phyloP scores from a whole-genome alignment of 2,329 filamentous ascomycete species.

The Colletotrichum sp. region DNA sequence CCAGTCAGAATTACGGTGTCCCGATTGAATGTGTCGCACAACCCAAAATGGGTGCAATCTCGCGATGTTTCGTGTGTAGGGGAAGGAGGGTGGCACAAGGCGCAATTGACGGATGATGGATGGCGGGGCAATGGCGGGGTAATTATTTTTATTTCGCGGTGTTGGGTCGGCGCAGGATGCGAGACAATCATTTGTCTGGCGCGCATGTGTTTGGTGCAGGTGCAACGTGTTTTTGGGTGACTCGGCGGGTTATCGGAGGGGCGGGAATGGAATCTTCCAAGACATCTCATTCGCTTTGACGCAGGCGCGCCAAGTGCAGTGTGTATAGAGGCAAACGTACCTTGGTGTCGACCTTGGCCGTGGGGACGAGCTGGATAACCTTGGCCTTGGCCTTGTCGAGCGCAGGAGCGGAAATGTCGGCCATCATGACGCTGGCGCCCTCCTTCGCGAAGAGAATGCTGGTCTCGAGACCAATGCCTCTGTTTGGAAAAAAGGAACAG shows the following conservation, averaged over 20 bases:
- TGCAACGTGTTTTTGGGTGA: constrained; percentile 26
- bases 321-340: constrained; percentile 36
- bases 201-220: not conserved
- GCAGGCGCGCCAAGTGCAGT: not conserved
- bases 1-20: not conserved
- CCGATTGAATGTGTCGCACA: not conserved
- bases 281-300: constrained; percentile 4
- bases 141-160: not conserved
- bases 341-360: constrained; percentile 64
- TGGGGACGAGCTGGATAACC: constrained; percentile 73
- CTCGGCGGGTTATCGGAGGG: constrained; percentile 5
- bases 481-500: constrained; percentile 37
- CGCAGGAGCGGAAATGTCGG: constrained; percentile 81
- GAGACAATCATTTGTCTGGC: not conserved
- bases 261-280: not conserved
- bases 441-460: constrained; percentile 88
- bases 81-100: not conserved
- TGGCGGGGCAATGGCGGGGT: constrained; percentile 17
- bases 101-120: not conserved
- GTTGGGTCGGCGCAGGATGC: not conserved
- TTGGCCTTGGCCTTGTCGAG: constrained; percentile 79
- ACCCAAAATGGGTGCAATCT: not conserved
- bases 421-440: constrained; percentile 84
- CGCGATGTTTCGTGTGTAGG: not conserved
- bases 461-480: constrained; percentile 93